A percentile compares a stretch with the other conserved stretches of the same genome.
These are phyloP conservation scores for Boechera retrofracta DNA, from an alignment of 345 rosid species.

Conservation along the genomic window DNA sequence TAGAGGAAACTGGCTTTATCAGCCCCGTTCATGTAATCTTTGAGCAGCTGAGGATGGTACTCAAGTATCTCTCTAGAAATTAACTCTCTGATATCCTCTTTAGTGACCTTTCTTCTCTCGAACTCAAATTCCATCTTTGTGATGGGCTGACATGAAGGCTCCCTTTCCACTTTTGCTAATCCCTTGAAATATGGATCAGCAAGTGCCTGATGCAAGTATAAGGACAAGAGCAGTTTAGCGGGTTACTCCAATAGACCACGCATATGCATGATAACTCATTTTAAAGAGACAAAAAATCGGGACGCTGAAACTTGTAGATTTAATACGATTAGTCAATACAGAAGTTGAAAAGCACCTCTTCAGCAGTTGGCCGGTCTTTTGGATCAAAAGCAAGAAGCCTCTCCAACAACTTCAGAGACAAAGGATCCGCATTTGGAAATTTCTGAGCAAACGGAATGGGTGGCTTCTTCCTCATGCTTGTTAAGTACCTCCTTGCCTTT, in stretches of 20 bases:
- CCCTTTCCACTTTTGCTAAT: constrained; percentile 86
- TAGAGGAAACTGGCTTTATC: constrained; percentile 91
- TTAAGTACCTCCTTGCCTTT: constrained; percentile 90
- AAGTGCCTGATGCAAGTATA: constrained; percentile 61
- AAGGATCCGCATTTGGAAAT: constrained; percentile 85
- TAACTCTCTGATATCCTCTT: constrained; percentile 88
- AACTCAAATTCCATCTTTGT: constrained; percentile 98
- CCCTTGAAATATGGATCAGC: constrained; percentile 94
- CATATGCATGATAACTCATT: neutral
- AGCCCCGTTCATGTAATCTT: constrained; percentile 82
- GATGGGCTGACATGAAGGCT: constrained; percentile 92
- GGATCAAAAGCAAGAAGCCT: constrained; percentile 93
- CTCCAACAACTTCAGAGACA: constrained; percentile 71
- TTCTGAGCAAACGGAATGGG: constrained; percentile 74
- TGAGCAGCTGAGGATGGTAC: constrained; percentile 92
- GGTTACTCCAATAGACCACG: neutral
- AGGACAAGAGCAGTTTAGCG: constrained; percentile 12
- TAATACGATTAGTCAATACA: constrained; percentile 6
- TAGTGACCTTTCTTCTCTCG: constrained; percentile 89
- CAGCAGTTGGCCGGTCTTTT: constrained; percentile 90
- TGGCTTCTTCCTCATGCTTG: constrained; percentile 93
- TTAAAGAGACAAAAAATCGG: neutral
- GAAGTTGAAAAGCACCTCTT: constrained; percentile 60
- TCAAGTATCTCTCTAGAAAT: constrained; percentile 87
- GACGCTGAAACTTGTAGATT: neutral